phyloP scores from a whole-genome alignment of 768 basidiomycete genomes.

The Hemileccinum impolitum region DNA sequence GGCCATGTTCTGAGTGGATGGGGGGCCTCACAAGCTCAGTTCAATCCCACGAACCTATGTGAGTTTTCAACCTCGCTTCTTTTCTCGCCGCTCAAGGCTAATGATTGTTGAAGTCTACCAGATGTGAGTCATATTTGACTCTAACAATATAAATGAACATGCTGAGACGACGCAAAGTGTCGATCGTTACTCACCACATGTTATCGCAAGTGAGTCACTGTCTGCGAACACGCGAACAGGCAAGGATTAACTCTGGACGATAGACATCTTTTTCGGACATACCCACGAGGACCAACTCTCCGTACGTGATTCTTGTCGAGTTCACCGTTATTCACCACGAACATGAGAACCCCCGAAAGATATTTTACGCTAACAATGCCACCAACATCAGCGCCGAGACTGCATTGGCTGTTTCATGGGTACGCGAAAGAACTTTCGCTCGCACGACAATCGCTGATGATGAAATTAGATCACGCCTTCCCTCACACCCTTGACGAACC shows the following conservation, averaged over 20 bases:
- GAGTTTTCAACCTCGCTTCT: constrained; percentile 9
- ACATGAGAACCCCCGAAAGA: too few species aligned
- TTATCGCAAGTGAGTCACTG: constrained; percentile 36
- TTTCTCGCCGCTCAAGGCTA: neutral
- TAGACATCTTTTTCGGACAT: constrained; percentile 67
- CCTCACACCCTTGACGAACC: constrained; percentile 58
- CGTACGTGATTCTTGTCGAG: too few species aligned
- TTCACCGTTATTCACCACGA: too few species aligned
- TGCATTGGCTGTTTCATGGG: constrained; percentile 49
- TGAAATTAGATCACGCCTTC: constrained; percentile 50
- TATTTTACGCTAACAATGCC: constrained; percentile 68
- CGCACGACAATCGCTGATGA: neutral
- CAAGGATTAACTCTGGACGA: constrained; percentile 16
- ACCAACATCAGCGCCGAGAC: constrained; percentile 51
- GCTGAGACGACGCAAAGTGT: too few species aligned
- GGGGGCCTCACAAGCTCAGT: constrained; percentile 42
- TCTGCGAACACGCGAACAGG: neutral
- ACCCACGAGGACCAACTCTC: constrained; percentile 67
- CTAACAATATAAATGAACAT: too few species aligned
- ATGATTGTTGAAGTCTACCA: constrained; percentile 38
- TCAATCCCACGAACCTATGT: constrained; percentile 44
- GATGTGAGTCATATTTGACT: constrained; percentile 28
- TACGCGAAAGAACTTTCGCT: constrained; percentile 17
- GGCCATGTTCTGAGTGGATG: constrained; percentile 49
- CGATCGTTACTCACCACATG: constrained; percentile 44